phyloP scores from a whole-genome alignment of 2,329 filamentous ascomycete species.

The Phyllosticta ampelicida region DNA sequence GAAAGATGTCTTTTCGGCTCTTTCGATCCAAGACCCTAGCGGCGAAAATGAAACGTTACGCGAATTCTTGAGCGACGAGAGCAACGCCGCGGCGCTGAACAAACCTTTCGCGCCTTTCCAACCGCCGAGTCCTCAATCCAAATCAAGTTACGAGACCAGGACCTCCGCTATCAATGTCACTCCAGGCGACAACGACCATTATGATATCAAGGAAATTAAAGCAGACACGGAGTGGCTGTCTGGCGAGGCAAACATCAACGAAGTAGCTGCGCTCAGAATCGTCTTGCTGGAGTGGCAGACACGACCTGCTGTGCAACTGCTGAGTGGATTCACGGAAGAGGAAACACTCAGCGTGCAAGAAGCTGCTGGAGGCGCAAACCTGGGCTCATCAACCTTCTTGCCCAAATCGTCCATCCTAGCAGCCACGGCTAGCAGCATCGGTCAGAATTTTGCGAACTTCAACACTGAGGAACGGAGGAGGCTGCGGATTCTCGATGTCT shows the following conservation, averaged over 20 bases:
- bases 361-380: constrained; percentile 56
- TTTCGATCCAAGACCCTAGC: constrained; percentile 39
- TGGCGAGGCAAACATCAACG: constrained; percentile 63
- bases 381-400: constrained; percentile 40
- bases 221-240: constrained; percentile 79
- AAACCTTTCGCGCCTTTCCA: constrained; percentile 59
- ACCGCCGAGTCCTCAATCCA: constrained; percentile 50
- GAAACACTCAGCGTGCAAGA: constrained; percentile 67
- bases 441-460: constrained; percentile 32
- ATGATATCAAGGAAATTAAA: constrained; percentile 71
- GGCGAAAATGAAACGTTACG: constrained; percentile 36
- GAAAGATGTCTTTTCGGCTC: constrained; percentile 45
- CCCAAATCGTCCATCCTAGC: constrained; percentile 33
- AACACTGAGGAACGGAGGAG: constrained; percentile 52
- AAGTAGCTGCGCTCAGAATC: constrained; percentile 70
- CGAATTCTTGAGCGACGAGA: constrained; percentile 59
- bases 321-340: constrained; percentile 62
- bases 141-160: constrained; percentile 67
- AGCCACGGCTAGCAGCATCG: constrained; percentile 16
- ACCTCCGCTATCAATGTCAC: constrained; percentile 80
- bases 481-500: constrained; percentile 57
- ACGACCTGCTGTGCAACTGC: constrained; percentile 61
- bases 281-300: constrained; percentile 76
- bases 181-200: constrained; percentile 53
- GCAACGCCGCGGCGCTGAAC: constrained; percentile 57